These are phyloP conservation scores for Trichoderma sp. DNA, from an alignment of 2,329 filamentous ascomycete species.

Conservation along the genomic window DNA sequence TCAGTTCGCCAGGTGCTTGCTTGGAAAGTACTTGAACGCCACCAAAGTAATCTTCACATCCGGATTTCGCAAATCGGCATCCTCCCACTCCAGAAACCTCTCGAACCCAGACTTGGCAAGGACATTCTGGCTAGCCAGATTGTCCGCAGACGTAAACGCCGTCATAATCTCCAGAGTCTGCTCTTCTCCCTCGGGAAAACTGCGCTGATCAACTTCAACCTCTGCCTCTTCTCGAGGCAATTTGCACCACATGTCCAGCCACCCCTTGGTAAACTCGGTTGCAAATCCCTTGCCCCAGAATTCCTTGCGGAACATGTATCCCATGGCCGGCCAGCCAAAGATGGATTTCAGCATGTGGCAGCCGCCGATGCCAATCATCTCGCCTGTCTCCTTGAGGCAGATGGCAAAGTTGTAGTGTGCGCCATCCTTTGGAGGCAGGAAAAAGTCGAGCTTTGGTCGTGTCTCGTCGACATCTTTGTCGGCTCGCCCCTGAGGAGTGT, in stretches of 20 bases:
- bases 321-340: slow-evolving; percentile 54
- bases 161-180: not conserved
- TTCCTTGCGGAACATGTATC: slow-evolving; percentile 53
- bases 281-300: slow-evolving; percentile 54
- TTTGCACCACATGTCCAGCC: slow-evolving; percentile 44
- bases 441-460: not conserved
- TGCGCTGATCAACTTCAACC: slow-evolving; percentile 38
- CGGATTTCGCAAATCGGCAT: slow-evolving; percentile 26
- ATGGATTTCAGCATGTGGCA: not conserved
- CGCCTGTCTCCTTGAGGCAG: not conserved
- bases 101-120: slow-evolving; percentile 56
- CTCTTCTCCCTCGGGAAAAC: slow-evolving; percentile 22
- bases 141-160: slow-evolving; percentile 33
- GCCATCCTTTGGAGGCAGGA: not conserved
- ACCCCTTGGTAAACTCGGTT: slow-evolving; percentile 51
- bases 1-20: not conserved
- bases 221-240: slow-evolving; percentile 44
- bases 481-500: not conserved
- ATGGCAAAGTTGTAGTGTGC: not conserved
- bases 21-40: not conserved
- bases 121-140: slow-evolving; percentile 53
- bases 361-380: slow-evolving; percentile 7
- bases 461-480: not conserved
- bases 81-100: slow-evolving; percentile 39
- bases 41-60: not conserved